phyloP scores from a whole-genome alignment of 2,329 filamentous ascomycete genomes.

The Myriangium duriaei region DNA sequence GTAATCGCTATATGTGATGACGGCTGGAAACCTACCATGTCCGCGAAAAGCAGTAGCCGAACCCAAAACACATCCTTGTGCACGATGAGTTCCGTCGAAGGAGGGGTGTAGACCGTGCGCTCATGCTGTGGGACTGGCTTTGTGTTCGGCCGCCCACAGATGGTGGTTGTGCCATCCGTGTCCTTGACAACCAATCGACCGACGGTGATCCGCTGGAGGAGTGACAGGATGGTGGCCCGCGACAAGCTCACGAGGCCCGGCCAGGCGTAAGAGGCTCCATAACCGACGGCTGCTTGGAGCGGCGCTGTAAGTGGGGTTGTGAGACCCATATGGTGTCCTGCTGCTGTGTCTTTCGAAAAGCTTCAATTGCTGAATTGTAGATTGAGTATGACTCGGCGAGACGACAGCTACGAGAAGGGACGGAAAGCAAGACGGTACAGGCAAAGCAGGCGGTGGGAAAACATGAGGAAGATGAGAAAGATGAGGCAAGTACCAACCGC shows the following conservation, averaged over 20 bases:
- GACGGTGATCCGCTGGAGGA: conserved; percentile 33
- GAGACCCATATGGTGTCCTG: conserved; percentile 21
- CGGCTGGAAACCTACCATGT: conserved; percentile 42
- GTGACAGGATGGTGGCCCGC: conserved; percentile 31
- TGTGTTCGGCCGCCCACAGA: conserved; percentile 27
- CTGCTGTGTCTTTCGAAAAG: no score
- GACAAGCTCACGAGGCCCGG: conserved; percentile 35
- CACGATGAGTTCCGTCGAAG: conserved; percentile 45
- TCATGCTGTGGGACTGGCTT: conserved; percentile 18
- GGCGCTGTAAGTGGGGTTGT: conserved; percentile 25
- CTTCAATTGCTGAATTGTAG: no score
- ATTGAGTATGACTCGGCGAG: no score
- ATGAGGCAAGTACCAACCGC: no score
- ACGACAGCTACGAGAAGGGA: no score
- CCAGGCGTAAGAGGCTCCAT: conserved; percentile 35
- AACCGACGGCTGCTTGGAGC: conserved; percentile 28
- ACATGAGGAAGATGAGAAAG: no score
- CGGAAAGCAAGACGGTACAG: no score
- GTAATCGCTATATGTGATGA: not conserved
- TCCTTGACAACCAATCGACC: conserved; percentile 36
- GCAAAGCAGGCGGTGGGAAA: no score
- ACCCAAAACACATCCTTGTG: conserved; percentile 59
- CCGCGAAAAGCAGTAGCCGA: conserved; percentile 53
- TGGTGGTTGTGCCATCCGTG: conserved; percentile 29
- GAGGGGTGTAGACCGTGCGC: conserved; percentile 26